Base-by-base conservation (phyloP, 2,329 filamentous ascomycete species). In the Ophiostoma sp. region DNA sequence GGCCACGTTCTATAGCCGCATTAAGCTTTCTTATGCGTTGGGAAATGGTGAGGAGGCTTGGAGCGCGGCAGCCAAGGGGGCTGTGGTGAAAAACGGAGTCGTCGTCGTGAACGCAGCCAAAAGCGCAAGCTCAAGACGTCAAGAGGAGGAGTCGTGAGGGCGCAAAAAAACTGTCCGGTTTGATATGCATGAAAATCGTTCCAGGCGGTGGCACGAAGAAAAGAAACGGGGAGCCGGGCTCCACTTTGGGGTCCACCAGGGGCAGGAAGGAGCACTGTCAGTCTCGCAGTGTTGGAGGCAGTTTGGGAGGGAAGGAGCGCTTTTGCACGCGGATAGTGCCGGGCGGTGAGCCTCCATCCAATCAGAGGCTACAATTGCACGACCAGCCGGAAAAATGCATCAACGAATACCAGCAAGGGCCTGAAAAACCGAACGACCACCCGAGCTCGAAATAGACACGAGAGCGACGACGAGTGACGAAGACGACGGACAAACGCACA, bases 311-410 rank as follows among this genome's bases (percentile, higher is more conserved):
- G 61, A 66, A 66, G 36, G 61, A 66, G 36, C 61, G n/a, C 39
- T 66, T 22, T 42, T 66, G 61, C 61, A 12, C 59, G 48, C 28
- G 63, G 55, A 59, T 75, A 73, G 36, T 75, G 74, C 72, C 72
- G 74, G 73, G 74, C 74, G 74, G 74, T 75, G 74, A 73, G 63
- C 2, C 0, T 15, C n/a, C 15, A 77, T 57, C 82, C 82, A 84
- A 84, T 84, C 80, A 82, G 39, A 72, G 45, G 7, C n/a, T 64
- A 64, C 76, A 74, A 75, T 77, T 76, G 50, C 71, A 22, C 8
- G 28, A 28, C 33, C 31, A 61, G 31, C 52, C 33, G 64, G 36
- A 69, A 69, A 72, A 72, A 69, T 59, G 42, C 48, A 33, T 61
- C 69, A 45, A 57, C 69, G 9, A n/a, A 48, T 19, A 72, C 22